phyloP scores from a whole-genome alignment of 2,329 filamentous ascomycete genomes.

The Penicillium digitatum region DNA sequence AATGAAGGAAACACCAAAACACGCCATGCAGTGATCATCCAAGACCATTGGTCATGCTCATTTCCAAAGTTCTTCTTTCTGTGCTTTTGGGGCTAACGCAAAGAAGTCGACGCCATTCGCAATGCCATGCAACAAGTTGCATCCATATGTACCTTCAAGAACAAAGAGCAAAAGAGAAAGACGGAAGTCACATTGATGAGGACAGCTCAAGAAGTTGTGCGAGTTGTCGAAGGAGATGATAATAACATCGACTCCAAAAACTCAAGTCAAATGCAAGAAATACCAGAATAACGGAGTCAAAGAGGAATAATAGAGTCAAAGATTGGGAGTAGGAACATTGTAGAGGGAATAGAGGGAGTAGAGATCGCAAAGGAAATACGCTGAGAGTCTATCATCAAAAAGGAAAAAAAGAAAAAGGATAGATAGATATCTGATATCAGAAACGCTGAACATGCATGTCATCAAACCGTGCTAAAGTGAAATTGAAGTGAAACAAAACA shows the following conservation, averaged over 20 bases:
- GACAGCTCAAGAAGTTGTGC: background rate
- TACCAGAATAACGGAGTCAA: background rate
- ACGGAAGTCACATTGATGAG: background rate
- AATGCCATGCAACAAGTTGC: conserved; percentile 25
- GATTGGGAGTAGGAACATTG: background rate
- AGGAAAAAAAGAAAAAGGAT: background rate
- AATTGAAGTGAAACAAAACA: conserved; percentile 3
- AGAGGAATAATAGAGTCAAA: background rate
- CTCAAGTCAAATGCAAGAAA: background rate
- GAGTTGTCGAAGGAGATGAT: background rate
- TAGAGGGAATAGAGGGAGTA: background rate
- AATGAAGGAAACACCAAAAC: conserved; percentile 12
- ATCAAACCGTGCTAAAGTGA: conserved; percentile 13
- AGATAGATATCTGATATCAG: conserved; percentile 5
- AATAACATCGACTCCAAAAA: background rate
- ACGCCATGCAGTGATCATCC: conserved; percentile 26
- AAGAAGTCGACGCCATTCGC: conserved; percentile 25
- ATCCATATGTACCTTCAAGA: conserved; percentile 25
- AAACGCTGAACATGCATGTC: conserved; percentile 17
- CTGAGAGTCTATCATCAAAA: conserved; percentile 1
- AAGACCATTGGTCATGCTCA: conserved; percentile 20
- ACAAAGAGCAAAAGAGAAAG: background rate
- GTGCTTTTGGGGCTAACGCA: conserved; percentile 14
- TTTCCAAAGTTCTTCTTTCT: conserved; percentile 11
- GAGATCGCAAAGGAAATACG: background rate